A percentile compares a stretch with the other conserved stretches of the same genome.
Conservation (phyloP, 2,329 filamentous ascomycete genomes). For the Aureobasidium sp. region DNA sequence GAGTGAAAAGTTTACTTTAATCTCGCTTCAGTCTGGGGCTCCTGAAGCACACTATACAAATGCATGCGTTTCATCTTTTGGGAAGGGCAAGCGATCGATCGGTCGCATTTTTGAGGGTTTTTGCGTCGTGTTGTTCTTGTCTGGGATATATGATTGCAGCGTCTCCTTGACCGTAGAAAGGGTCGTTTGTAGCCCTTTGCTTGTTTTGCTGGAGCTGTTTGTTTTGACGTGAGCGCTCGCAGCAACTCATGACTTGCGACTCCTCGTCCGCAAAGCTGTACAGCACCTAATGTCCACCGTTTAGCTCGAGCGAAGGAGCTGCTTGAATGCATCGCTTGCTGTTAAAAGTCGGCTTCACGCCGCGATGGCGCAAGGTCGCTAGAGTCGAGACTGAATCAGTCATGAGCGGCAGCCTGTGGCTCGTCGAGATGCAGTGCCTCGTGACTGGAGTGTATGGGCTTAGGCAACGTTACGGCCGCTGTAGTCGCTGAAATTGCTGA, state of each 20-base stretch:
- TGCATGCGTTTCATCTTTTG: slow-evolving; percentile 5
- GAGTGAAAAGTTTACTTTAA: background rate
- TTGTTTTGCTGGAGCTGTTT: background rate
- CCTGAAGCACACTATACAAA: slow-evolving; percentile 5
- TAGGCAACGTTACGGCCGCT: background rate
- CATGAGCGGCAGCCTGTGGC: background rate
- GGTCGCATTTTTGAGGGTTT: background rate
- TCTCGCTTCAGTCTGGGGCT: slow-evolving; percentile 9
- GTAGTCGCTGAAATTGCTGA: too few relatives aligned
- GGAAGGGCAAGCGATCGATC: background rate
- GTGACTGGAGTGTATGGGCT: background rate
- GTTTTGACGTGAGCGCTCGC: background rate
- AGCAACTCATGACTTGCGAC: background rate
- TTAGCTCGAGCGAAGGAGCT: background rate
- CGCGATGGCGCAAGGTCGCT: background rate
- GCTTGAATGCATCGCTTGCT: background rate
- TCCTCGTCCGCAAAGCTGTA: background rate
- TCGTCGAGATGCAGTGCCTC: background rate
- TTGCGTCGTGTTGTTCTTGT: background rate
- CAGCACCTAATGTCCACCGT: background rate
- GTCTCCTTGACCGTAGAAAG: background rate
- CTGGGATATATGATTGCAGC: background rate
- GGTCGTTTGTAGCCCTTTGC: background rate
- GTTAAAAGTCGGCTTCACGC: background rate
- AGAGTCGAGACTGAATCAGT: background rate